Evolutionary conservation across 306 rosid genomes (phyloP).

Genomic region (Benincasa hispida): DNA sequence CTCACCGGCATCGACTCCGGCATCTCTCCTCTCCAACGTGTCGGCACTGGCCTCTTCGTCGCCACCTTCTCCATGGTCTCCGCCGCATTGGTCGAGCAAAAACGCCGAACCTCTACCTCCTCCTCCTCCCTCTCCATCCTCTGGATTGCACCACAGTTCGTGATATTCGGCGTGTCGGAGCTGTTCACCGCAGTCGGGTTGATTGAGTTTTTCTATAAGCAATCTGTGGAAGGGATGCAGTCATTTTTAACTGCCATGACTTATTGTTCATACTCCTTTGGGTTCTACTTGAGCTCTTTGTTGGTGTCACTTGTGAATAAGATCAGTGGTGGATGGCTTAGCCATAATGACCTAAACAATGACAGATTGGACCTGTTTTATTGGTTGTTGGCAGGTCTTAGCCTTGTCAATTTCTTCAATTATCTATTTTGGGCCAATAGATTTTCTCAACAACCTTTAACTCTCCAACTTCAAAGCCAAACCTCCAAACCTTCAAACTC

Average conservation of each 20-base stretch:
- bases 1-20: constrained; percentile 39
- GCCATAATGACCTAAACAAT: constrained; percentile 42
- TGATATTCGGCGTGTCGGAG: constrained; percentile 47
- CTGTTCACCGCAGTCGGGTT: constrained; percentile 53
- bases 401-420: constrained; percentile 40
- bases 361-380: constrained; percentile 43
- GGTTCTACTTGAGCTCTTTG: constrained; percentile 47
- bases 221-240: constrained; percentile 48
- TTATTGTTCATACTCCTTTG: constrained; percentile 51
- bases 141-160: constrained; percentile 49
- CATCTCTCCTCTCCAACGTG: constrained; percentile 40
- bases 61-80: constrained; percentile 50
- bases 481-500: constrained; percentile 9
- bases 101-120: constrained; percentile 17
- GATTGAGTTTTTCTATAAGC: constrained; percentile 47
- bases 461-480: constrained; percentile 14
- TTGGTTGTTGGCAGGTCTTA: constrained; percentile 46
- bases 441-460: constrained; percentile 15
- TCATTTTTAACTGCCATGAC: constrained; percentile 50
- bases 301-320: constrained; percentile 43
- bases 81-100: constrained; percentile 40
- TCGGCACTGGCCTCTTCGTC: constrained; percentile 43
- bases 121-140: constrained; percentile 27
- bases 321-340: constrained; percentile 35
- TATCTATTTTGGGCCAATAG: constrained; percentile 42